Evolutionary conservation across 2,329 filamentous ascomycete species (phyloP).

Genomic region (Cladosporium austrohemisphaericum): DNA sequence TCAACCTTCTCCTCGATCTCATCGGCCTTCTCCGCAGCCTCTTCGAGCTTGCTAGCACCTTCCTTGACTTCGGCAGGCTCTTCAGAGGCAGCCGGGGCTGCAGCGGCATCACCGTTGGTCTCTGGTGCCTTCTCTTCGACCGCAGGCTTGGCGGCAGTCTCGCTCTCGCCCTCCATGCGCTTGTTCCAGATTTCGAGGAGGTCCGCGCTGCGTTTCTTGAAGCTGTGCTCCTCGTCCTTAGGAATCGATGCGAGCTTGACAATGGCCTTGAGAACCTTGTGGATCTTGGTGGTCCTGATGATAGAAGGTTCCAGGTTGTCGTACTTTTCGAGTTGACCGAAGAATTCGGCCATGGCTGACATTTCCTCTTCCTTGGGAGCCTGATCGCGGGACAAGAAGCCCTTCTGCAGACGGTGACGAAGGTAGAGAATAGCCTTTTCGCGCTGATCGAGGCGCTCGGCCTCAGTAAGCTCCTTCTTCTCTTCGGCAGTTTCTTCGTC

Average conservation of each 20-base stretch:
- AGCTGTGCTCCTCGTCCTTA: constrained; percentile 80
- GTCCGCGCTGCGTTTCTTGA: constrained; percentile 76
- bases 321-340: constrained; percentile 76
- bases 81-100: constrained; percentile 24
- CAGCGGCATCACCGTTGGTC: constrained; percentile 18
- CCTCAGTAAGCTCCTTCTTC: constrained; percentile 52
- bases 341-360: constrained; percentile 70
- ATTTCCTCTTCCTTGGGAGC: constrained; percentile 84
- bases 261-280: constrained; percentile 95
- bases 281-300: constrained; percentile 90
- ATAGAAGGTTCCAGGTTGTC: constrained; percentile 81
- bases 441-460: constrained; percentile 54
- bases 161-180: constrained; percentile 51
- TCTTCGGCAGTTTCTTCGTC: constrained; percentile 56
- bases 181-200: constrained; percentile 89
- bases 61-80: constrained; percentile 33
- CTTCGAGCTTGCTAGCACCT: constrained; percentile 34
- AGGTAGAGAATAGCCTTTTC: constrained; percentile 79
- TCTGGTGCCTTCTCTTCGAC: constrained; percentile 33
- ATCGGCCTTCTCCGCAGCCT: constrained; percentile 18
- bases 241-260: constrained; percentile 83
- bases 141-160: constrained; percentile 21
- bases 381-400: constrained; percentile 79
- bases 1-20: constrained; percentile 24
- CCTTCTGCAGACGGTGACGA: constrained; percentile 91